Evolutionary conservation across 1,139 yeast genomes (phyloP), one percentile per base, ranked within the genome.

Genomic region (Candida anutae): DNA sequence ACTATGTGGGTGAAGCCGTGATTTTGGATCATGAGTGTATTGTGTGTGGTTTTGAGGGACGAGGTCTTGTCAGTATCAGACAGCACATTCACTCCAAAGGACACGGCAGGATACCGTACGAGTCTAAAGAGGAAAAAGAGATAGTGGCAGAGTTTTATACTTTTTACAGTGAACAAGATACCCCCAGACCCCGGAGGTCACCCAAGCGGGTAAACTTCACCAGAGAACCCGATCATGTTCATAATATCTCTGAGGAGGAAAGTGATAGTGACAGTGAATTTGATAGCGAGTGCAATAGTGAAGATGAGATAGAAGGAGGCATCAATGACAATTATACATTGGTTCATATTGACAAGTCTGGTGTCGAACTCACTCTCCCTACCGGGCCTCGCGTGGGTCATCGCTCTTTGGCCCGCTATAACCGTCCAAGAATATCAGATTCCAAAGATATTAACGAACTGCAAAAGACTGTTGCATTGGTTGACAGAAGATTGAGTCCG

Each of bases 41-140:
- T 15, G 68, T 59, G 11, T 73, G 79, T 50, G 76, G 74, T 3
- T 73, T 68, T 37, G 50, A 53, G 23, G 77, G 77, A 2, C 67
- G 52, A 33, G 66, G 55, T 34, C 44, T 71, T 30, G 59, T 60
- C 30, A 62, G 77, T 41, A 56, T 72, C 1, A 55, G 78, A 36
- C 78, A 70, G 36, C 79, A 73, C 43, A 50, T 69, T 36, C 27
- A 36, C 5, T 54, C 69, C 6, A 73, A 72, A 43, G 77, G 77
- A 0, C 79, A 73, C 40, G 69, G 77, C 36, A 58, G 55, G 24
- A 46, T 73, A 14, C 79, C 78, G 0, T 73, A 66, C 41, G 78
- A 73, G 34, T 54, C 66, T 3, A 55, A 50, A 27, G 64, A 58
- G 11, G 76, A 71, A 26, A 59, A 57, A 31, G 46, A 46, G 10